A percentile compares a stretch with the other conserved stretches of the same genome.
phyloP scores from a whole-genome alignment of 805 yeast genomes.

The Ogataea salicorniae region DNA sequence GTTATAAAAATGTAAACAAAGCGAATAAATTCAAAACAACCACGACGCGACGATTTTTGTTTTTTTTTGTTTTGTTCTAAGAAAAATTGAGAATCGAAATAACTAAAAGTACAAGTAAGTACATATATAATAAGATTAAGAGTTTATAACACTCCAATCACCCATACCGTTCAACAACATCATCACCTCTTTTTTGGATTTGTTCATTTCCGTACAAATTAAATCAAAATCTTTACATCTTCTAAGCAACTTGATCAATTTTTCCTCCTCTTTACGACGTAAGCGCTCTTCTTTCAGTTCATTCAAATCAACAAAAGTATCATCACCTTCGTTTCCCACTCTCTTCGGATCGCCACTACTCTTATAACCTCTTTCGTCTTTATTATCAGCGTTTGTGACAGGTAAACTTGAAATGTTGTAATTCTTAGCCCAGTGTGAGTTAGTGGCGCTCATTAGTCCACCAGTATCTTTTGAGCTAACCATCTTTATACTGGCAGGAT shows the following conservation, averaged over 20 bases:
- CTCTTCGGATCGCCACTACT: conserved; percentile 13
- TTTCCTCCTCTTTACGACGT: conserved; percentile 28
- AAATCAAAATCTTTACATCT: conserved; percentile 55
- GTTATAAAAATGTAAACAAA: too few species aligned
- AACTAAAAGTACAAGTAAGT: too few species aligned
- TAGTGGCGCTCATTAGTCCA: conserved; percentile 3
- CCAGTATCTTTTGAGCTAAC: conserved; percentile 33
- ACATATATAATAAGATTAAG: conserved; percentile 3
- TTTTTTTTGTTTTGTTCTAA: too few species aligned
- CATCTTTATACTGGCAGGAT: conserved; percentile 52
- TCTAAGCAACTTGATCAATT: conserved; percentile 41
- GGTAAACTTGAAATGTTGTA: conserved; percentile 17
- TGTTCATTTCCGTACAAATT: conserved; percentile 64
- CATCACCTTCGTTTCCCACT: conserved; percentile 3
- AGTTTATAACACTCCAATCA: conserved; percentile 43
- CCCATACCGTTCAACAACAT: conserved; percentile 38
- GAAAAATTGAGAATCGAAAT: too few species aligned
- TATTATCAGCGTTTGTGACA: conserved; percentile 11
- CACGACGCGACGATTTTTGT: too few species aligned
- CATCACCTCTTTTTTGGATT: conserved; percentile 53
- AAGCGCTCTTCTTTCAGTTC: conserved; percentile 18
- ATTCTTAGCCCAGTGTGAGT: conserved; percentile 3
- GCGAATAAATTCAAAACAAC: too few species aligned
- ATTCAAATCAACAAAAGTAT: conserved; percentile 14
- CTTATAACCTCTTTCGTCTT: conserved; percentile 10